Evolutionary conservation across 768 basidiomycete genomes (phyloP), one percentile per base, ranked within the genome.

Genomic region (Calvatia gigantea): DNA sequence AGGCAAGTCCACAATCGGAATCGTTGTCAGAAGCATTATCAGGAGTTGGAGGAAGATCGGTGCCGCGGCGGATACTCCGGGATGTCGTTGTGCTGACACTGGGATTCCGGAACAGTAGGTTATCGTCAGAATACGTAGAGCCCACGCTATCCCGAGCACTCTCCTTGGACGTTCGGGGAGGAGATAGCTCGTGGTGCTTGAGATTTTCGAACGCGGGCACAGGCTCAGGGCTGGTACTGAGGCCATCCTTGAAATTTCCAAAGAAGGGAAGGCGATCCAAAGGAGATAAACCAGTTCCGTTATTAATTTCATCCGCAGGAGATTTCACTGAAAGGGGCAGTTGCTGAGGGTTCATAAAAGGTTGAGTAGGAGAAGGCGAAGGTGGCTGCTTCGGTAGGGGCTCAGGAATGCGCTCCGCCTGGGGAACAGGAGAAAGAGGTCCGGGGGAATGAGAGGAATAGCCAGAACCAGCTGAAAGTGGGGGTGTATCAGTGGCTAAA

Each of bases 161-260:
- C 21, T 43, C 41, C 5, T 9, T 29, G 44, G 19, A 39, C 38
- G 51, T 52, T 39, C 19, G 53, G 28, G 32, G 37, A 47, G 48
- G 42, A 27, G 60, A 44, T 33, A 29, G 12, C n/a, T 45, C 31
- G 8, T 44, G 44, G 25, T 33, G 48, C 17, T 39, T 29, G 48
- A 5, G 25, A 29, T 45, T 12, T 46, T 39, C 23, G 11, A 38
- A 42, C 43, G 58, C 42, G 48, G 48, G 25, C 27, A 43, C 21
- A 6, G 54, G 35, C 29, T 56, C 55, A 23, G 45, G 29, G 19
- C 51, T 55, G 9, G 59, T 15, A 28, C 38, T 64, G 58, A 64
- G 68, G 57, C 66, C 61, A 1, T 72, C 71, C 60, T 77, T 79
- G 62, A 78, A 73, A 60, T 80, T 80, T 54, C 85, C 83, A 59